phyloP scores from a whole-genome alignment of 352 stramenopile species.

The Globisporangium cederbergense region DNA sequence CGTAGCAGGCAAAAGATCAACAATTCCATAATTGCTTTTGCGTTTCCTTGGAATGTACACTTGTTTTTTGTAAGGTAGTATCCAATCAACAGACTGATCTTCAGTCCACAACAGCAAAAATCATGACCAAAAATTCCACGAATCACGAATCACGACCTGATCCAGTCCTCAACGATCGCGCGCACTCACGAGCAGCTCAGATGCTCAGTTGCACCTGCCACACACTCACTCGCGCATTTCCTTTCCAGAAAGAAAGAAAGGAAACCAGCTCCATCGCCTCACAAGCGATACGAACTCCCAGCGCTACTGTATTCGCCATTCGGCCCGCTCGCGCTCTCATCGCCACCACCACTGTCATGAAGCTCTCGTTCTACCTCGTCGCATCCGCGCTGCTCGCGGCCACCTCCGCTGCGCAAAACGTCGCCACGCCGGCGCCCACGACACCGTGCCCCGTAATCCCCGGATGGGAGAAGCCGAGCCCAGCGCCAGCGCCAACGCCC shows the following conservation, averaged over 20 bases:
- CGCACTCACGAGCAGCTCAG: too few species aligned
- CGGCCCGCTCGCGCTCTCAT: background rate
- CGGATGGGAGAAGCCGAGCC: constrained; percentile 11
- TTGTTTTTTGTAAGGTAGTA: background rate
- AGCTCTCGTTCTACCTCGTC: constrained; percentile 9
- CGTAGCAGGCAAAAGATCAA: background rate
- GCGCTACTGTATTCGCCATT: constrained; percentile 1
- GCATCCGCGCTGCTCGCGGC: background rate
- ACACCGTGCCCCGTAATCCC: constrained; percentile 1
- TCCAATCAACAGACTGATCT: background rate
- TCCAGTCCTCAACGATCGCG: background rate
- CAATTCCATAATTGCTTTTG: too few species aligned
- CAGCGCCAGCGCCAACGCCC: background rate
- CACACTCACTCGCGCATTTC: too few species aligned
- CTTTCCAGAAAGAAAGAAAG: background rate
- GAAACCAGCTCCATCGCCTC: background rate
- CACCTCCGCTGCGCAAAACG: background rate
- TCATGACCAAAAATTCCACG: background rate
- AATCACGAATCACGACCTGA: background rate
- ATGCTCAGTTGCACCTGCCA: too few species aligned
- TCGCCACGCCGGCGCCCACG: background rate
- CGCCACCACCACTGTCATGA: constrained; percentile 1
- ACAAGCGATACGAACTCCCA: background rate
- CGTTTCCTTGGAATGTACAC: background rate
- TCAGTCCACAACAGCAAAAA: background rate